These are phyloP conservation scores for Metschnikowia bowlesiae DNA, from an alignment of 805 yeast genomes.

Conservation along the genomic window DNA sequence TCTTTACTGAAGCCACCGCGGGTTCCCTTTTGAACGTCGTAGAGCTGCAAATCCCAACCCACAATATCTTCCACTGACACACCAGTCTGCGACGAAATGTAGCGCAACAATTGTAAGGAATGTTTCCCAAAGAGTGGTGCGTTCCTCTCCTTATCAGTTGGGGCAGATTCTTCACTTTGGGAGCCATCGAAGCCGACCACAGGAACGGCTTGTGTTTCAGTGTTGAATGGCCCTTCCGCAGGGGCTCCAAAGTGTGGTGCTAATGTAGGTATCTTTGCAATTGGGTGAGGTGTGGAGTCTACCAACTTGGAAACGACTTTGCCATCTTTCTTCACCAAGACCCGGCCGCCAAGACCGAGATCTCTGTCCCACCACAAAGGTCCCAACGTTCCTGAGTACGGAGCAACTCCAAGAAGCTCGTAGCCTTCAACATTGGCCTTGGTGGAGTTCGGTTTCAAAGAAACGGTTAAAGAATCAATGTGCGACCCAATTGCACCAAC, in stretches of 20 bases:
- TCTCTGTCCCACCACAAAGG: slow-evolving; percentile 81
- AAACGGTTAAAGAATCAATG: slow-evolving; percentile 65
- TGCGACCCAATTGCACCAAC: slow-evolving; percentile 73
- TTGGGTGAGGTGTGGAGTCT: slow-evolving; percentile 59
- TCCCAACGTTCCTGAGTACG: slow-evolving; percentile 69
- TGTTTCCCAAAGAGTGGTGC: slow-evolving; percentile 71
- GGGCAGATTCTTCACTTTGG: slow-evolving; percentile 32
- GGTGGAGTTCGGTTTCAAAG: slow-evolving; percentile 67
- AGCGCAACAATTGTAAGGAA: slow-evolving; percentile 61
- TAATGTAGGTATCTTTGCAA: slow-evolving; percentile 77
- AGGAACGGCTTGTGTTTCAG: slow-evolving; percentile 75
- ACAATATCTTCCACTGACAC: slow-evolving; percentile 58
- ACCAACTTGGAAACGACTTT: slow-evolving; percentile 43
- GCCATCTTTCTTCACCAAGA: slow-evolving; percentile 44
- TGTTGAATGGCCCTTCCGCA: slow-evolving; percentile 66
- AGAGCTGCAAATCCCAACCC: slow-evolving; percentile 73
- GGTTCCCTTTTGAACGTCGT: slow-evolving; percentile 74
- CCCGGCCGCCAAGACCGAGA: slow-evolving; percentile 77
- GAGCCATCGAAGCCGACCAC: slow-evolving; percentile 55
- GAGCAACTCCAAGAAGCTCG: slow-evolving; percentile 77
- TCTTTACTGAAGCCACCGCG: slow-evolving; percentile 76
- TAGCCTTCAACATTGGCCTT: slow-evolving; percentile 65
- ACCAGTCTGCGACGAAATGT: slow-evolving; percentile 57
- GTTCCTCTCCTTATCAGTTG: slow-evolving; percentile 54
- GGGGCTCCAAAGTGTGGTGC: slow-evolving; percentile 84